Percentiles rank a stretch among this genome's conserved stretches.
Evolutionary conservation across 2,329 filamentous ascomycete genomes (phyloP).

Genomic region (Fusarium sacchari): DNA sequence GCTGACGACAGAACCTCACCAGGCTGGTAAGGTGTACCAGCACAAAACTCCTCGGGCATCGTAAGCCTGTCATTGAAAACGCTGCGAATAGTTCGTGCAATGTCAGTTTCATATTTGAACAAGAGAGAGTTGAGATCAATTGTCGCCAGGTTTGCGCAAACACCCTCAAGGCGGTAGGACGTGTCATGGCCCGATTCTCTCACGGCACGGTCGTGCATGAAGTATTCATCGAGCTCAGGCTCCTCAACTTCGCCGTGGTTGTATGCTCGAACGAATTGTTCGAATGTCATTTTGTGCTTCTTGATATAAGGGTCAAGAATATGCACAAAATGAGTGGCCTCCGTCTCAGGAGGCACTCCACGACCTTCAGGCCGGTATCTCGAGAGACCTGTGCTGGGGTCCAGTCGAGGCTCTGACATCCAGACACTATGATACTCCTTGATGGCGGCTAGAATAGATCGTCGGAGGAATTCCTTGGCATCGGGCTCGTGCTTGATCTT

Average conservation of each 20-base stretch:
- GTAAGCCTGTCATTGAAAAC: conserved; percentile 84
- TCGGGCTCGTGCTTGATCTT: conserved; percentile 88
- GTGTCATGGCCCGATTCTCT: conserved; percentile 98
- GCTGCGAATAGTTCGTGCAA: conserved; percentile 84
- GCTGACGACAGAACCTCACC: conserved; percentile 83
- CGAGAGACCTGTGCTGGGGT: conserved; percentile 81
- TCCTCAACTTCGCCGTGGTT: conserved; percentile 81
- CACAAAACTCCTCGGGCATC: conserved; percentile 86
- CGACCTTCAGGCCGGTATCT: conserved; percentile 85
- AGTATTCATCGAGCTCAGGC: conserved; percentile 93
- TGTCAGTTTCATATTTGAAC: conserved; percentile 97
- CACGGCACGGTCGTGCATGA: conserved; percentile 93
- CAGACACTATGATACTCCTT: conserved; percentile 96
- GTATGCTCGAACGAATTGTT: conserved; percentile 89
- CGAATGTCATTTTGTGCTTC: conserved; percentile 84
- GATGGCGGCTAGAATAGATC: conserved; percentile 87
- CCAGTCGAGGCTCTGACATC: conserved; percentile 81
- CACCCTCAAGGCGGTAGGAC: conserved; percentile 88
- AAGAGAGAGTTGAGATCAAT: conserved; percentile 94
- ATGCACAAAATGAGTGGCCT: conserved; percentile 86
- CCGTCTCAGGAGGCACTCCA: conserved; percentile 91
- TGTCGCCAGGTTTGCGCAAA: conserved; percentile 89
- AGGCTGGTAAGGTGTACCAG: conserved; percentile 68
- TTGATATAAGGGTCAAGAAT: conserved; percentile 82
- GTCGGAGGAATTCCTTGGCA: conserved; percentile 81